phyloP scores from a whole-genome alignment of 2,329 filamentous ascomycete species.

The Epichloe aotearoae region DNA sequence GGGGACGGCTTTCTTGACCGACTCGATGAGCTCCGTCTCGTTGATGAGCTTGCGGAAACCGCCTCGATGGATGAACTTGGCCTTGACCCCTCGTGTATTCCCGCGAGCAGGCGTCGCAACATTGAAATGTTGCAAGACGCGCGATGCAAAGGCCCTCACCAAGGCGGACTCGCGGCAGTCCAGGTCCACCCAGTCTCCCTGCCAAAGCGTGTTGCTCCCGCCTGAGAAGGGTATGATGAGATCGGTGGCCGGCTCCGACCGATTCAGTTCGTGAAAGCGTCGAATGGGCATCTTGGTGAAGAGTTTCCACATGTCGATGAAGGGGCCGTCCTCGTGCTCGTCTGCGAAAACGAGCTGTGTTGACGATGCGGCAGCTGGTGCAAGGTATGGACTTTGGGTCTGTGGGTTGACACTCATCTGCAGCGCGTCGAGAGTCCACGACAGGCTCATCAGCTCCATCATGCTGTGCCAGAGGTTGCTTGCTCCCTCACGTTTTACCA shows the following conservation, averaged over 20 bases:
- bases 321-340: slow-evolving; percentile 19
- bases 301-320: slow-evolving; percentile 24
- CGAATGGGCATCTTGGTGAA: slow-evolving; percentile 19
- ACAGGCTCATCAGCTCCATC: slow-evolving; percentile 22
- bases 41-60: slow-evolving; percentile 18
- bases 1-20: slow-evolving; percentile 13
- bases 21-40: slow-evolving; percentile 15
- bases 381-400: slow-evolving; percentile 10
- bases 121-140: slow-evolving; percentile 18
- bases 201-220: slow-evolving; percentile 28
- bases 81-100: slow-evolving; percentile 7
- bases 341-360: slow-evolving; percentile 25
- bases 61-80: slow-evolving; percentile 24
- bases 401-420: slow-evolving; percentile 12
- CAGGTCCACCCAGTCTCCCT: slow-evolving; percentile 23
- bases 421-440: slow-evolving; percentile 20
- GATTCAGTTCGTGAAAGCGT: slow-evolving; percentile 14
- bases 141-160: slow-evolving; percentile 17
- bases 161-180: slow-evolving; percentile 15
- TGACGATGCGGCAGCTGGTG: slow-evolving; percentile 9
- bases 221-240: slow-evolving; percentile 27
- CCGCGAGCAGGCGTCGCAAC: slow-evolving; percentile 6
- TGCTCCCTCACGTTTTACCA: slow-evolving; percentile 22
- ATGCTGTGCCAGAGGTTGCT: slow-evolving; percentile 22
- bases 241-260: slow-evolving; percentile 10